Evolutionary conservation across 805 yeast genomes (phyloP), one percentile per base, ranked within the genome.

Genomic region (Wickerhamomyces xylosicus): DNA sequence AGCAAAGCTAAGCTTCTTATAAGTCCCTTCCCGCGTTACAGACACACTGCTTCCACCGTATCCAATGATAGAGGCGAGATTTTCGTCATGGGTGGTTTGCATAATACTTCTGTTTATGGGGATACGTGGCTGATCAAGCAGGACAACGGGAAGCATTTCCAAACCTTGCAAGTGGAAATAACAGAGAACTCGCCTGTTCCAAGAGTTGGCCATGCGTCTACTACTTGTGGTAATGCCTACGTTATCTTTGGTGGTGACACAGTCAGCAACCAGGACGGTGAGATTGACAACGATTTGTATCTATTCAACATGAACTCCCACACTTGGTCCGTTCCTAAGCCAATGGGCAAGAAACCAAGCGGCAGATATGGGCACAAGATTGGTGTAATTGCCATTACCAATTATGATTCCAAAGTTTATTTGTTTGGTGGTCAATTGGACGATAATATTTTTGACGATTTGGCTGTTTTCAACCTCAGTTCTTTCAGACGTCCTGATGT

Each of bases 161-260:
- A 52, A 53, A 77, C 64, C 34, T 59, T 70, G 37, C 81, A 66
- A 50, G 69, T 80, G 37, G 85, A 82, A 43, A 84, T 83, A 43
- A 74, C 76, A 37, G 85, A 80, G 44, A 78, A 83, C 37, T 75
- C 85, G 15, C 96, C 97, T 2, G 90, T 95, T 16, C 96, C 97
- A 27, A 77, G 98, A 51, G 96, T 90, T 6, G 97, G 97, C 3
- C 99, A 92, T 61, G 85, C 95, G 5, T 72, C 95, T 2, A 83
- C 89, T 9, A 68, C 90, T 27, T 80, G 95, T 44, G 98, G 97
- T 13, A 90, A 89, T 54, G 97, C 97, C 1, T 92, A 81, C 53
- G 87, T 92, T 34, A 76, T 92, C 13, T 90, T 85, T 61, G 98
- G 97, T 28, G 99, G 99, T 52, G 98, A 92, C 57, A 92, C 97